Evolutionary conservation across 768 basidiomycete species (phyloP), one percentile per base, ranked within the genome.

Genomic region (Lentinula edodes): DNA sequence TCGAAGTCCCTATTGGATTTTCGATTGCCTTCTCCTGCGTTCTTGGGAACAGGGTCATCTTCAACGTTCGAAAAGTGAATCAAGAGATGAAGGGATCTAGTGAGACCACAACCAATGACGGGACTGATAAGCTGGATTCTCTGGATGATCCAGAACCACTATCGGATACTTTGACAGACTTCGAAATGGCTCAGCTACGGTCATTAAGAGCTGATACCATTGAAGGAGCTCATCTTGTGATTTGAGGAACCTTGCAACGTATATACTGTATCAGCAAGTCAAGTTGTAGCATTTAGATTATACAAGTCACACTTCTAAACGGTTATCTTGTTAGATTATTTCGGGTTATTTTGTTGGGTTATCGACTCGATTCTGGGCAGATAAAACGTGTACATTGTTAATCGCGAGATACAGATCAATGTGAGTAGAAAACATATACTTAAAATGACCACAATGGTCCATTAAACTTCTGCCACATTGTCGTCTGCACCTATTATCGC

Each of bases 1-100:
- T 82, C 13, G 84, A 84, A 71, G 77, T 83, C 23, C 82, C 84
- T 0, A 78, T 86, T 60, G 83, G 81, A 13, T 87, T 85, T 69
- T 76, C 83, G 3, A 75, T 84, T 20, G 82, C 84, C 1, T 74
- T 87, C 70, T 82, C 84, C 0, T 84, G 82, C 66, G 80, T 83
- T 6, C 73, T 86, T 58, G 76, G 81, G n/a, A 86, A 81, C 66
- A 75, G 84, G 20, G 75, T 85, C 13, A 77, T 82, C 28, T 73
- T 86, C 36, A 86, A 85, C 63, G 80, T 86, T 32, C 82, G 83
- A 9, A 68, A 73, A 52, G 72, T 77, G 15, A 76, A 75, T 52
- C 69, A 70, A 18, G 71, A 74, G 28, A 52, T 68, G 5, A 66
- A 68, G 43, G 45, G 61, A 0, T 13, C 41, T 57, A 39, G 38